These are phyloP conservation scores for Astragalus glycyphyllos DNA, from an alignment of 306 rosid genomes.

Conservation along the genomic window DNA sequence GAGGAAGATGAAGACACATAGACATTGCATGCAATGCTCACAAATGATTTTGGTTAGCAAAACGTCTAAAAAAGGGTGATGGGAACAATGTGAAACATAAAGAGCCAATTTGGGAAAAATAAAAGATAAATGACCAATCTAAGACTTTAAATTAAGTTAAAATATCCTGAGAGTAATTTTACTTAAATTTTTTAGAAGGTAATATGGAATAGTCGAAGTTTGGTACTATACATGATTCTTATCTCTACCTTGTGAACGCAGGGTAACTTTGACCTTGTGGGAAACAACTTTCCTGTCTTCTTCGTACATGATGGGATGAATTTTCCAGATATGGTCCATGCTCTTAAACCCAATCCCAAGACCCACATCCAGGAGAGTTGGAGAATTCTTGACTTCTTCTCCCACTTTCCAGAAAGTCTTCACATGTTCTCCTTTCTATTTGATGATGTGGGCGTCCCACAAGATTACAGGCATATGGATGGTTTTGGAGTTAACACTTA, in stretches of 20 bases:
- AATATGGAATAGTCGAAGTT: slow-evolving; percentile 6
- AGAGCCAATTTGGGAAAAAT: too few species aligned
- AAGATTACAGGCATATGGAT: slow-evolving; percentile 96
- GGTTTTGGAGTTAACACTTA: slow-evolving; percentile 92
- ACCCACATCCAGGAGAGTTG: slow-evolving; percentile 92
- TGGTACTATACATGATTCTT: slow-evolving; percentile 53
- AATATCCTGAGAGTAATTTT: too few species aligned
- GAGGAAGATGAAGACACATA: too few species aligned
- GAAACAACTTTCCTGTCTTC: slow-evolving; percentile 91
- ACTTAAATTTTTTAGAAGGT: not conserved
- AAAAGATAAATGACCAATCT: too few species aligned
- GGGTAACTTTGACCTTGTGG: slow-evolving; percentile 98
- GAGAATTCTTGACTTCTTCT: slow-evolving; percentile 91
- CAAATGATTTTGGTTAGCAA: too few species aligned
- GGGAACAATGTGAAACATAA: too few species aligned
- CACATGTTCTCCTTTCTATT: slow-evolving; percentile 83
- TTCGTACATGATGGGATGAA: slow-evolving; percentile 87
- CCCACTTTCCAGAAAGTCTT: slow-evolving; percentile 93
- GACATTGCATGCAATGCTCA: too few species aligned
- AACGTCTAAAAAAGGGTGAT: too few species aligned
- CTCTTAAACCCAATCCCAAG: slow-evolving; percentile 94
- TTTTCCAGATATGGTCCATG: slow-evolving; percentile 94
- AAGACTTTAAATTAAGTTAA: too few species aligned
- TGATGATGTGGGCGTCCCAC: slow-evolving; percentile 90
- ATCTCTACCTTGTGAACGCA: slow-evolving; percentile 53